Evolutionary conservation across 345 rosid genomes (phyloP), one percentile per base, ranked within the genome.

Genomic region (Syzygium jambos): DNA sequence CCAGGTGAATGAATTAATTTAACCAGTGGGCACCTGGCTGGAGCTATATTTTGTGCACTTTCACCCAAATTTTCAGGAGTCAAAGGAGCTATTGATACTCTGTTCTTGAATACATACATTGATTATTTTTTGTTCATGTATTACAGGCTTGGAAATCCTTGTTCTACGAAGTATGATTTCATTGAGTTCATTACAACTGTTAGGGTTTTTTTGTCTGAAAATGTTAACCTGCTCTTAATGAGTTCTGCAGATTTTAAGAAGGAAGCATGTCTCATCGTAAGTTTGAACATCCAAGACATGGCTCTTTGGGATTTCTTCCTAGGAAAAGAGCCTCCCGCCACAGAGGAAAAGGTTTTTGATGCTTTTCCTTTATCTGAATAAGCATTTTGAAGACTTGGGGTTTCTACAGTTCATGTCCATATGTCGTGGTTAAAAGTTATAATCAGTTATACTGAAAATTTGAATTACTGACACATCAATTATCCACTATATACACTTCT

Each of bases 281-380:
- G 93, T 95, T 97, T 93, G 97, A 97, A 90, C 98, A 97, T 92
- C 98, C 97, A 25, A 93, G 98, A 87, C 98, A 96, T 85, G 99
- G 98, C 53, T 97, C 99, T 59, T 89, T 97, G 89, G 99, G 99
- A 82, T 97, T 97, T 87, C 98, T 97, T 86, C 98, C 98, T 14
- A 94, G 98, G 92, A 96, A 97, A 89, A 91, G 99, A 83, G 94
- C 98, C 65, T 84, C 93, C 65, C 94, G 97, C 53, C 98, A 95
- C 77, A 92, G 97, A 77, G 99, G 99, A 86, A 97, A 94, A 95
- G 98, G 99, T 96, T 52, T 80, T 13, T 77, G 13, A 43, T 65
- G 82, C 57, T 84, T 38, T 57, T 46, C 82, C 49, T 25, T 73
- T 73, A 19, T 73, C 82, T 73, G 82, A 41, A 38, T 73, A 43